Evolutionary conservation across 1,139 yeast genomes (phyloP).

Genomic region (Hyphopichia burtonii): DNA sequence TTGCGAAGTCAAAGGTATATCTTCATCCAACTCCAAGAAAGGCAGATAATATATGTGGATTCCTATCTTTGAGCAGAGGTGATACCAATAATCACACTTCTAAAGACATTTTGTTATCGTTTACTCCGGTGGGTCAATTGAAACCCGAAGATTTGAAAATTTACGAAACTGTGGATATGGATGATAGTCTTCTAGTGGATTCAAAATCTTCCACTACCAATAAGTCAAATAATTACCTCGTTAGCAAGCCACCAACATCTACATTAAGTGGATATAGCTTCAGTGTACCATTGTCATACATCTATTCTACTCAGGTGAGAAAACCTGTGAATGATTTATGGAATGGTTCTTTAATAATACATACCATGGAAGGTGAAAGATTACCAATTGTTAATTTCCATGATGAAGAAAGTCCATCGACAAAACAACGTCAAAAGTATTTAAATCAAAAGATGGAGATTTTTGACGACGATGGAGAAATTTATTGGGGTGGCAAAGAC

Average conservation of each 20-base stretch:
- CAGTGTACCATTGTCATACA: slow-evolving; percentile 53
- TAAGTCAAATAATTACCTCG: slow-evolving; percentile 16
- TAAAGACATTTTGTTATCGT: slow-evolving; percentile 64
- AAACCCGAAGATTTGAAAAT: slow-evolving; percentile 45
- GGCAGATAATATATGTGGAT: slow-evolving; percentile 78
- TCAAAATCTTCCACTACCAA: slow-evolving; percentile 14
- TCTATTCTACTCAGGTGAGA: slow-evolving; percentile 80
- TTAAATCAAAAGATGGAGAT: slow-evolving; percentile 72
- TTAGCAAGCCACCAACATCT: slow-evolving; percentile 52
- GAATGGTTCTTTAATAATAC: slow-evolving; percentile 82
- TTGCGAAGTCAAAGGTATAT: slow-evolving; percentile 68
- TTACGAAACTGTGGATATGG: slow-evolving; percentile 56
- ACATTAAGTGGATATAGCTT: slow-evolving; percentile 65
- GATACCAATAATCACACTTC: slow-evolving; percentile 41
- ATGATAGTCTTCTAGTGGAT: slow-evolving; percentile 23
- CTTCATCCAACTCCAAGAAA: slow-evolving; percentile 78
- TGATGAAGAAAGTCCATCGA: slow-evolving; percentile 81
- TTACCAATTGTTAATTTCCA: slow-evolving; percentile 87
- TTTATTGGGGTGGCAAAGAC: slow-evolving; percentile 92
- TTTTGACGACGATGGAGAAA: slow-evolving; percentile 58
- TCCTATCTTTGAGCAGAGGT: slow-evolving; percentile 59
- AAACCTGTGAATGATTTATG: slow-evolving; percentile 87
- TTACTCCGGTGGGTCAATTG: slow-evolving; percentile 68
- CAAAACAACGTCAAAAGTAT: slow-evolving; percentile 56
- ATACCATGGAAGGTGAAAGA: slow-evolving; percentile 67